These are phyloP conservation scores for Cryphonectria naterciae DNA, from an alignment of 2,329 filamentous ascomycete genomes.

Conservation along the genomic window DNA sequence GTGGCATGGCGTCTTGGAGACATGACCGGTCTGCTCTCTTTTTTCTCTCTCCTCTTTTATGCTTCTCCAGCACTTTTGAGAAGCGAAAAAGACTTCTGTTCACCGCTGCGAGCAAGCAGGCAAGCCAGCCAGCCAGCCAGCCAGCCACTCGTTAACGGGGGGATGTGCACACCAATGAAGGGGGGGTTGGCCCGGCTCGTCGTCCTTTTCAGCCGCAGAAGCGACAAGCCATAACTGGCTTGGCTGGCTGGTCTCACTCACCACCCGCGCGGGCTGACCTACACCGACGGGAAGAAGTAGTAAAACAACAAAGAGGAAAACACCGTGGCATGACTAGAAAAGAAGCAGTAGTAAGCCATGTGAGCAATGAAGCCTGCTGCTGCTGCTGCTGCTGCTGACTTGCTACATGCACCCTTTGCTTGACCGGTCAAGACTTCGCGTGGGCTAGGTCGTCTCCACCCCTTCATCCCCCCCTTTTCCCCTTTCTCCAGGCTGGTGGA, in stretches of 20 bases:
- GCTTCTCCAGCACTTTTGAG: neutral
- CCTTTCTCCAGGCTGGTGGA: neutral
- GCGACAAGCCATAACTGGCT: neutral
- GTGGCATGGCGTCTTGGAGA: neutral
- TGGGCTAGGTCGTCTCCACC: neutral
- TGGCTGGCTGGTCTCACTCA: neutral
- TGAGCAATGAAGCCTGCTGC: neutral
- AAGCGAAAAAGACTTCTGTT: neutral
- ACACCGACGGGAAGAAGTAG: neutral
- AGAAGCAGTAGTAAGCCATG: neutral
- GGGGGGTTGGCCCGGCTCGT: neutral
- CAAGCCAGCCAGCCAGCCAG: no score
- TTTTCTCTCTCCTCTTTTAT: neutral
- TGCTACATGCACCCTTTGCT: neutral
- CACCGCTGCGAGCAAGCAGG: neutral
- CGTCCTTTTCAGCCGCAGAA: neutral
- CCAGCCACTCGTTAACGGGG: neutral
- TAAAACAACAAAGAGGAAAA: neutral
- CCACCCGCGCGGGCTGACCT: neutral
- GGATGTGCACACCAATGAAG: neutral
- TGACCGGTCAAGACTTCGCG: conserved; percentile 2
- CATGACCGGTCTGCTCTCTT: neutral
- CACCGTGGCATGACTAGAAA: neutral
- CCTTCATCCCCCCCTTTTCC: neutral
- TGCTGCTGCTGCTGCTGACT: neutral